Evolutionary conservation across 1,284 basidiomycete genomes (phyloP).

Genomic region (Inonotus hispidus): DNA sequence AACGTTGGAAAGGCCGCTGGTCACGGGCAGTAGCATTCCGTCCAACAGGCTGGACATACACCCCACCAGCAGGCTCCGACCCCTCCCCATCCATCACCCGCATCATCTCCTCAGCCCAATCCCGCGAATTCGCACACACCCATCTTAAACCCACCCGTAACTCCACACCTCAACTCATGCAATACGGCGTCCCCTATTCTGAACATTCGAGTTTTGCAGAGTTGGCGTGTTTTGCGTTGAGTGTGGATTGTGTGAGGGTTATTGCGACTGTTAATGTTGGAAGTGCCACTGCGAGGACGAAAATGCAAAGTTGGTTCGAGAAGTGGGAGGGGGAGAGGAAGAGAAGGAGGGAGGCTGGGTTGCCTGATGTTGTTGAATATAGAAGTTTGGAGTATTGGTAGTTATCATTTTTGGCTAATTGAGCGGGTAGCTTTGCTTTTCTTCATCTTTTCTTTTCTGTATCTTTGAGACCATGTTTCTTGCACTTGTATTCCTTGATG

Average conservation of each 20-base stretch:
- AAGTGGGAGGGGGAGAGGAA: conserved; percentile 81
- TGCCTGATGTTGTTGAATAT: conserved; percentile 22
- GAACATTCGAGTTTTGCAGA: conserved; percentile 96
- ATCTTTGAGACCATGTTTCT: no score
- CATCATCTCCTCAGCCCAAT: conserved; percentile 64
- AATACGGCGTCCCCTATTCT: conserved; percentile 92
- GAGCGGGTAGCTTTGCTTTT: no score
- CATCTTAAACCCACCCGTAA: conserved; percentile 70
- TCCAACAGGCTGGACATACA: conserved; percentile 92
- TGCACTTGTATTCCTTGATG: no score
- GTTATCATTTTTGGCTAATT: no score
- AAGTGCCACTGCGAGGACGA: conserved; percentile 68
- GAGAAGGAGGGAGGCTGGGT: conserved; percentile 43
- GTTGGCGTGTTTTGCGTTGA: conserved; percentile 89
- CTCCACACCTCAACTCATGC: conserved; percentile 61
- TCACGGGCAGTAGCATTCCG: conserved; percentile 77
- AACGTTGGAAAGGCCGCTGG: conserved; percentile 70
- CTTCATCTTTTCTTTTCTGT: no score
- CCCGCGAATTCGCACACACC: conserved; percentile 58
- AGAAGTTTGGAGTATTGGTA: conserved; percentile 17
- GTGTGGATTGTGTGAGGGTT: conserved; percentile 75
- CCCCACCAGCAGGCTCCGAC: conserved; percentile 64
- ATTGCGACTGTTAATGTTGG: conserved; percentile 96
- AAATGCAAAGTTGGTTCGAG: conserved; percentile 85
- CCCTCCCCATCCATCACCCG: conserved; percentile 55